Evolutionary conservation across 495 filamentous ascomycete genomes (phyloP).

Genomic region (Xylaria scruposa): DNA sequence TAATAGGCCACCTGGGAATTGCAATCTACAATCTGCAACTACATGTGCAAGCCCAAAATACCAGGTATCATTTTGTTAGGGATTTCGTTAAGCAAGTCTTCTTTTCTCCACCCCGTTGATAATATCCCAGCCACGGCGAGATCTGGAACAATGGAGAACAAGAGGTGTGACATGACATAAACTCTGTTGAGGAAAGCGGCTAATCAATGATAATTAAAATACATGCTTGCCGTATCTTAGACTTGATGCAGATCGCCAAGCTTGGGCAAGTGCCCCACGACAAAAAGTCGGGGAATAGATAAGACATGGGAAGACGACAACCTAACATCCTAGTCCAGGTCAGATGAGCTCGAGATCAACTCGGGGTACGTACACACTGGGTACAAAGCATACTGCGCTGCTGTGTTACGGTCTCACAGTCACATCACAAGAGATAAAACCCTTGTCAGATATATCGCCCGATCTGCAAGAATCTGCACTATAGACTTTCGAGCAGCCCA

Average conservation of each 20-base stretch:
- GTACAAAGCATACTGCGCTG: background rate
- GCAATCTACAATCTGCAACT: background rate
- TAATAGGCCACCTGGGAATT: slow-evolving; percentile 2
- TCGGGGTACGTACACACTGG: slow-evolving; percentile 10
- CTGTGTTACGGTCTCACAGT: slow-evolving; percentile 3
- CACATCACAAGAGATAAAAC: slow-evolving; percentile 17
- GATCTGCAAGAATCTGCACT: slow-evolving; percentile 22
- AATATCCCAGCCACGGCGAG: background rate
- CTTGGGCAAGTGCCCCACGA: slow-evolving; percentile 8
- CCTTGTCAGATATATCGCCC: slow-evolving; percentile 5
- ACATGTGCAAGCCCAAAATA: background rate
- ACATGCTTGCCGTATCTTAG: background rate
- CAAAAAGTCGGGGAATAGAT: slow-evolving; percentile 23
- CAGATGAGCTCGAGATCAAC: background rate
- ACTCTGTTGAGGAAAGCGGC: background rate
- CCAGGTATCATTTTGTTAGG: background rate
- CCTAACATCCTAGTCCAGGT: background rate
- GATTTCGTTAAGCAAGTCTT: background rate
- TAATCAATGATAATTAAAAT: background rate
- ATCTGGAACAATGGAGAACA: background rate
- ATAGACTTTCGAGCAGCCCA: slow-evolving; percentile 1
- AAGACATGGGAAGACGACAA: slow-evolving; percentile 15
- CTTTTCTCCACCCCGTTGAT: background rate
- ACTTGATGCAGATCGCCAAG: slow-evolving; percentile 11
- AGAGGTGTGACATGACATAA: background rate